Base-by-base conservation (phyloP, 805 yeast genomes). In the Ascoidea tarda region DNA sequence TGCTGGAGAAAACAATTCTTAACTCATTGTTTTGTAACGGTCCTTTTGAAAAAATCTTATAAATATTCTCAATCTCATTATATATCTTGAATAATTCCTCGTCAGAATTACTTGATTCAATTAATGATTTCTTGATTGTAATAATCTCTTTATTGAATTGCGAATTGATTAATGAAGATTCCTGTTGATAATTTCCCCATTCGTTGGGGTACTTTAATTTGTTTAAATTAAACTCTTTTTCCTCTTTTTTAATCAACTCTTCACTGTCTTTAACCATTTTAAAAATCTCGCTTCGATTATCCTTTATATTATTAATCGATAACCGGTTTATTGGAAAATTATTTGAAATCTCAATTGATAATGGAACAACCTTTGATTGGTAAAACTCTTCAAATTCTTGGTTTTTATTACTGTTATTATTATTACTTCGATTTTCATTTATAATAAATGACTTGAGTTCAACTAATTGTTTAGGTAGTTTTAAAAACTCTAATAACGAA, bases 401-500 rank as follows among this genome's bases (percentile, higher is more conserved):
- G 49, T 74, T 75, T 5, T 75, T 65, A 16, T 65, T 70, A 5
- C 60, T 42, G 3, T 65, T 56, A 31, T 67, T 62, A 33, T 66
- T 69, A 28, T 58, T 64, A 38, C 53, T 46, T n/a, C 42, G 38
- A 5, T 45, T 16, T 48, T 48, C 31, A 8, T 54, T 10, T 4
- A 16, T 55, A 52, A 49, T 57, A 50, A 32, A 66, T 48, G 28
- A 53, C 56, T 77, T 79, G 47, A 87, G 63, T 28, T 76, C 80
- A 14, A 69, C 74, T 44, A 87, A 65, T 2, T 86, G 76, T 48
- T 72, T 73, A 1, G 96, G 96, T 52, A 91, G 70, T 53, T 83
- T 82, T 58, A 88, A 75, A 59, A 77, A 88, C 60, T 89, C 98
- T 54, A 89, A 72, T 6, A 87, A 87, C 0, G 96, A 86, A 1